phyloP scores from a whole-genome alignment of 2,329 filamentous ascomycete genomes.

The Geoglossum cookeanum region DNA sequence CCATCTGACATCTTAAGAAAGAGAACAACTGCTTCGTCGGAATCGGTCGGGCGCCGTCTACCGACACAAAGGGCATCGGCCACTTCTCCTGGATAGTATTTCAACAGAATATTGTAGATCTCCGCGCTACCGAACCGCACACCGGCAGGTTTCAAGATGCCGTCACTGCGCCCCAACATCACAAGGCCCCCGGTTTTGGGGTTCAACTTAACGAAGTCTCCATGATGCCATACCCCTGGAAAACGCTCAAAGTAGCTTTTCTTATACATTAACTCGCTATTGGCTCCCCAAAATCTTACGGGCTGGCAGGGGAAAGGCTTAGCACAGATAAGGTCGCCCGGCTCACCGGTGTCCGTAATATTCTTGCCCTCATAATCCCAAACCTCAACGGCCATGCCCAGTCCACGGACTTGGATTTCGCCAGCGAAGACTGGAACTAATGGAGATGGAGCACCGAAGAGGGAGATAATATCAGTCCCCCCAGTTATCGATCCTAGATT shows the following conservation, averaged over 20 bases:
- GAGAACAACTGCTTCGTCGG: slow-evolving; percentile 70
- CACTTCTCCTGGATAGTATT: slow-evolving; percentile 59
- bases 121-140: slow-evolving; percentile 87
- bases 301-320: slow-evolving; percentile 82
- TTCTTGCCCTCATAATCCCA: slow-evolving; percentile 37
- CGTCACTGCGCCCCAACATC: slow-evolving; percentile 86
- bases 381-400: slow-evolving; percentile 54
- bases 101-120: slow-evolving; percentile 85
- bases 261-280: slow-evolving; percentile 52
- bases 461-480: slow-evolving; percentile 87
- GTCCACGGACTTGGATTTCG: slow-evolving; percentile 58
- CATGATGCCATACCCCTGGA: slow-evolving; percentile 69
- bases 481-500: slow-evolving; percentile 89
- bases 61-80: slow-evolving; percentile 73
- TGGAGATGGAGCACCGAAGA: slow-evolving; percentile 74
- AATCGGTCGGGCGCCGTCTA: slow-evolving; percentile 47
- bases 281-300: slow-evolving; percentile 64
- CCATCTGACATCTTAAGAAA: slow-evolving; percentile 62
- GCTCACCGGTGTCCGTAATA: slow-evolving; percentile 40
- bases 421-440: slow-evolving; percentile 52
- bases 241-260: slow-evolving; percentile 82
- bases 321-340: slow-evolving; percentile 77
- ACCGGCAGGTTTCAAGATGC: slow-evolving; percentile 78
- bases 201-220: slow-evolving; percentile 68
- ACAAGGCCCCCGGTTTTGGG: slow-evolving; percentile 55